Evolutionary conservation across 2,329 filamentous ascomycete species (phyloP).

Genomic region (Exophiala sideris): DNA sequence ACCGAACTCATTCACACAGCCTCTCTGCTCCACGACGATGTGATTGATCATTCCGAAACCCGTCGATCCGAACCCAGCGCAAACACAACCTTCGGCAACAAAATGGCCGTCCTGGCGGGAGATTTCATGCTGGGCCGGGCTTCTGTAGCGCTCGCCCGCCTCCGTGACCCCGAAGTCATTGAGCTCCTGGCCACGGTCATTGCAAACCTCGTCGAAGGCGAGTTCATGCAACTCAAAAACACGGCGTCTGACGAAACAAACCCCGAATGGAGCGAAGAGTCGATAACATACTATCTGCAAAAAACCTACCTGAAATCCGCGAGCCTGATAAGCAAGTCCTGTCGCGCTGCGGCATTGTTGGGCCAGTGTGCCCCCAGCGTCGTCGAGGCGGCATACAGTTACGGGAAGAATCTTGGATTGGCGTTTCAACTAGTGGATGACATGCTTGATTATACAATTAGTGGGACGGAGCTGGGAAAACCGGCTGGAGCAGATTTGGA

Average conservation of each 20-base stretch:
- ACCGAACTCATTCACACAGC: conserved; percentile 97
- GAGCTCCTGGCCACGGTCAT: conserved; percentile 95
- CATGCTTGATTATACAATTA: conserved; percentile 93
- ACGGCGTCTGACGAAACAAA: conserved; percentile 82
- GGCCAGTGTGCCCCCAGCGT: conserved; percentile 73
- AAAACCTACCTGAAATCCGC: conserved; percentile 99
- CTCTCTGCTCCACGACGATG: conserved; percentile 94
- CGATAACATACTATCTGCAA: conserved; percentile 88
- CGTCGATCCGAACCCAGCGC: conserved; percentile 81
- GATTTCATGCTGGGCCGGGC: conserved; percentile 92
- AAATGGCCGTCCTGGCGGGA: conserved; percentile 97
- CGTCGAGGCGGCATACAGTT: conserved; percentile 85
- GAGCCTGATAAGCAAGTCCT: conserved; percentile 92
- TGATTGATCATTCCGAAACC: conserved; percentile 87
- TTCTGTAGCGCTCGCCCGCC: conserved; percentile 84
- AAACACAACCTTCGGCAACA: conserved; percentile 95
- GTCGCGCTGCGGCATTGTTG: conserved; percentile 81
- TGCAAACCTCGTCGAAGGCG: conserved; percentile 93
- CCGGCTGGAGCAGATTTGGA: conserved; percentile 92
- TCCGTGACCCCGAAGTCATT: conserved; percentile 89
- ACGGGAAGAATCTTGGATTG: conserved; percentile 88
- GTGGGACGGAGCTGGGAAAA: conserved; percentile 81
- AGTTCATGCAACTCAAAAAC: conserved; percentile 99
- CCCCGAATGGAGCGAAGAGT: conserved; percentile 82
- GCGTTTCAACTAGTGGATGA: conserved; percentile 98